Percentiles rank a stretch among this genome's conserved stretches.
phyloP scores from a whole-genome alignment of 257 asterid species.

The Salvia miltiorrhiza region DNA sequence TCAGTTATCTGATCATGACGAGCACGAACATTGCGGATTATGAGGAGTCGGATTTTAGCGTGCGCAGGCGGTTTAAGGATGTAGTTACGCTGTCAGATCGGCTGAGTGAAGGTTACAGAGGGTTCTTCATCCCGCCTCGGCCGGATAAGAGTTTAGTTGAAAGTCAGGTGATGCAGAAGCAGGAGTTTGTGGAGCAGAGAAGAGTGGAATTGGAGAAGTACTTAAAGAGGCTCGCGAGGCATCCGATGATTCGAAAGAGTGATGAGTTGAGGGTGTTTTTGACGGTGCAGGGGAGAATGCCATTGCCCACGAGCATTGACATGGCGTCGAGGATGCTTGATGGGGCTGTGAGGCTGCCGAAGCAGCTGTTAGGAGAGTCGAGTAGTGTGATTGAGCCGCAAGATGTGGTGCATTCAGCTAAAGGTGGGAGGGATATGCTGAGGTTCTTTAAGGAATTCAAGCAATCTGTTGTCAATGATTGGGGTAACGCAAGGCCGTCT shows the following conservation, averaged over 20 bases:
- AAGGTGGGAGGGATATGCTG: constrained; percentile 87
- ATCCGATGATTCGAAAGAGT: constrained; percentile 73
- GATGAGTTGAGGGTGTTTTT: constrained; percentile 91
- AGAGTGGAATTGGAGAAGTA: constrained; percentile 84
- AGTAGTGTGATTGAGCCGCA: constrained; percentile 69
- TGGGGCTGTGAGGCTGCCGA: constrained; percentile 88
- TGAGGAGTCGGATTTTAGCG: constrained; percentile 58
- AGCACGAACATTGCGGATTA: constrained; percentile 61
- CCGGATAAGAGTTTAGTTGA: constrained; percentile 96
- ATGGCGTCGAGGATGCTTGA: constrained; percentile 88
- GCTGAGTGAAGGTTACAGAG: constrained; percentile 69
- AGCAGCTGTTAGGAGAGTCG: constrained; percentile 81
- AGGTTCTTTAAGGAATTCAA: constrained; percentile 91
- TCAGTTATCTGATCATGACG: constrained; percentile 74
- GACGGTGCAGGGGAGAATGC: constrained; percentile 83
- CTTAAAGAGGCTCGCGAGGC: constrained; percentile 68
- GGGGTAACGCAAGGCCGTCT: constrained; percentile 65
- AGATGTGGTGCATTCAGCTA: constrained; percentile 89
- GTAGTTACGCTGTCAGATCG: constrained; percentile 88
- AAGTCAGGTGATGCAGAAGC: constrained; percentile 97
- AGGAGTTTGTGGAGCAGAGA: constrained; percentile 97
- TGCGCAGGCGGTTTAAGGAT: constrained; percentile 83
- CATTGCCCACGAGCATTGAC: constrained; percentile 65
- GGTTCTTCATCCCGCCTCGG: constrained; percentile 80
- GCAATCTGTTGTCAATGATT: constrained; percentile 87